Percentiles rank a stretch among this genome's conserved stretches.
phyloP scores from a whole-genome alignment of 2,329 filamentous ascomycete genomes.

The Trichoderma harzianum region DNA sequence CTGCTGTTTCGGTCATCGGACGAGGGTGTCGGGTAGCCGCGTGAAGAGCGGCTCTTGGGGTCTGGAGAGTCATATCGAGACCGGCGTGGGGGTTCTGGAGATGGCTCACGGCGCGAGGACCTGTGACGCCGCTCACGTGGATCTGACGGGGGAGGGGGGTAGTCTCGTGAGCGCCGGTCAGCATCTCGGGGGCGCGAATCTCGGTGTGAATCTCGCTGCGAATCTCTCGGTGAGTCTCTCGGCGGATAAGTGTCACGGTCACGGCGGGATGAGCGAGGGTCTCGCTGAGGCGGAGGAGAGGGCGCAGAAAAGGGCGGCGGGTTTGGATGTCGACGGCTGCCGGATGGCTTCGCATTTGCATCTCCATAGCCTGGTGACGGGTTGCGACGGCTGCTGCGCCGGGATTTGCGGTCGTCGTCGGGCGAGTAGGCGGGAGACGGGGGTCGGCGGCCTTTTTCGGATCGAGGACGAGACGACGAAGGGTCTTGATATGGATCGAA shows the following conservation, averaged over 20 bases:
- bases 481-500: not conserved
- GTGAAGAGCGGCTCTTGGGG: not conserved
- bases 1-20: not conserved
- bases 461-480: not conserved
- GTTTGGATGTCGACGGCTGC: not conserved
- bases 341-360: not conserved
- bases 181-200: not conserved
- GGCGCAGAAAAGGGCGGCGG: slow-evolving; percentile 6
- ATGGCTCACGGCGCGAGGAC: slow-evolving; percentile 15
- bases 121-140: slow-evolving; percentile 14
- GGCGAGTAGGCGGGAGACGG: not conserved
- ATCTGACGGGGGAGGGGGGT: not conserved
- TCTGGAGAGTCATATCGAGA: slow-evolving; percentile 13
- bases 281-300: slow-evolving; percentile 1
- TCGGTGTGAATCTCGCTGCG: not conserved
- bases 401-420: slow-evolving; percentile 1
- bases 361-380: not conserved
- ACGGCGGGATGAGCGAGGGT: not conserved
- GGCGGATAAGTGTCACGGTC: not conserved
- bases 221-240: not conserved
- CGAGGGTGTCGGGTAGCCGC: not conserved
- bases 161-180: slow-evolving; percentile 8
- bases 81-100: not conserved
- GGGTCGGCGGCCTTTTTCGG: not conserved
- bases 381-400: slow-evolving; percentile 14